Evolutionary conservation across 1,284 basidiomycete genomes (phyloP).

Genomic region (Meripilus lineatus): DNA sequence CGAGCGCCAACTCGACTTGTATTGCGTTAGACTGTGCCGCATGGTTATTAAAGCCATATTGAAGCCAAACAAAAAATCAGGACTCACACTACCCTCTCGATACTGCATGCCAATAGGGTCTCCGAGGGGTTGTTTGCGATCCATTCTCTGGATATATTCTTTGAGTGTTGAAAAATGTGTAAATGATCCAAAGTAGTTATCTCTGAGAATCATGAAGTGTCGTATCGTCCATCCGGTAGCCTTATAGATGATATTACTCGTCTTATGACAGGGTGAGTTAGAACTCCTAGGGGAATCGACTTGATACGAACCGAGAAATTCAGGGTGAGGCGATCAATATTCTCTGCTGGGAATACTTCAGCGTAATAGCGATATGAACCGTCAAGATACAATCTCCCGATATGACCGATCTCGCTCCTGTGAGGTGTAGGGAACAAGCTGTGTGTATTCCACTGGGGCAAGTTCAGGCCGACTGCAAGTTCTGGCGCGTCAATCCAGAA

Average conservation of each 20-base stretch:
- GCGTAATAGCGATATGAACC: conserved; percentile 76
- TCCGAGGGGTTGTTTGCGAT: conserved; percentile 55
- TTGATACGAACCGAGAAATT: conserved; percentile 53
- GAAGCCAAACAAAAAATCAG: not conserved
- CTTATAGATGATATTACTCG: conserved; percentile 57
- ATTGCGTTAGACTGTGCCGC: conserved; percentile 68
- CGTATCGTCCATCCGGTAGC: conserved; percentile 83
- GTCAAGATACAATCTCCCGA: conserved; percentile 53
- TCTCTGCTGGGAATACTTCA: conserved; percentile 53
- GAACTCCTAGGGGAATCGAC: not conserved
- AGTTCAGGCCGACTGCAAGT: conserved; percentile 51
- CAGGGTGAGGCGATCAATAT: conserved; percentile 76
- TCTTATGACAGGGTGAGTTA: conserved; percentile 27
- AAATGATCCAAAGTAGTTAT: conserved; percentile 91
- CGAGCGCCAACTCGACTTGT: conserved; percentile 65
- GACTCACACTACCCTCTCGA: conserved; percentile 56
- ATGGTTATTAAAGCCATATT: not conserved
- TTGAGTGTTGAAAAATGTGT: conserved; percentile 85
- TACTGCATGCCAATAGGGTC: conserved; percentile 81
- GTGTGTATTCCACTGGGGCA: conserved; percentile 89
- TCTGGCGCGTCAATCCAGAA: conserved; percentile 65
- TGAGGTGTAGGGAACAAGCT: conserved; percentile 59
- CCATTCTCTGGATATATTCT: conserved; percentile 76
- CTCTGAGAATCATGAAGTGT: conserved; percentile 80
- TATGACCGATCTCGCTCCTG: conserved; percentile 55